Base-by-base conservation (phyloP, 106 monocot species). In the Apostasia shenzhenica region DNA sequence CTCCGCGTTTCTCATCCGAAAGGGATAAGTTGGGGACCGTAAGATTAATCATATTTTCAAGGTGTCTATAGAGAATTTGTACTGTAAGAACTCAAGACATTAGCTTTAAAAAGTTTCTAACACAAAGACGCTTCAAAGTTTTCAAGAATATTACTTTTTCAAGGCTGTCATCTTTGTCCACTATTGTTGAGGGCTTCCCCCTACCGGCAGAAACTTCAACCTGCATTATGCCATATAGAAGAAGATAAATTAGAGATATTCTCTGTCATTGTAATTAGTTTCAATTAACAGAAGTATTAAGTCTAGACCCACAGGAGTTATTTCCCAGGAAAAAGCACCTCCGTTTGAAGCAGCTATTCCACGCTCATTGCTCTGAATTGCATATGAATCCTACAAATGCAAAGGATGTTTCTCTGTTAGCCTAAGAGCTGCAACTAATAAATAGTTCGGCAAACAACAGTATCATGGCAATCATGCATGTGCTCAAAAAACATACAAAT, bases 321-420 rank as follows among this genome's bases (percentile, higher is more conserved):
- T 91, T 81, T 95, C 91, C 94, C 94, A 95, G 54, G 91, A 53
- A 79, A 95, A 95, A 52, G 79, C 85, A 76, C 88, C 85, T 63
- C 79, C 73, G 57, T 91, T 75, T 52, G 76, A 70, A 74, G 94
- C 88, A 83, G 85, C 75, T 68, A 95, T 91, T 63, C 94, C 94
- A 61, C 94, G 81, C 72, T 91, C 91, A 67, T 95, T 95, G 73
- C 94, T 95, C 78, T 88, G 85, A 74, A 91, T 82, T 41, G 94
- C 94, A 82, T 76, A 91, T 66, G 80, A 55, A 79, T 95, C 94
- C 94, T 94, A 57, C 9, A 26, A 26, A 26, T 26, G 26, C 26
- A 26, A 26, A 26, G 0, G 26, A 26, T 26, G 26, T 26, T 26
- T 26, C 26, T 26, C 26, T 26, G 26, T 26, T 26, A 26, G 26